A percentile compares a stretch with the other conserved stretches of the same genome.
phyloP scores from a whole-genome alignment of 208 protist genomes.

The Acanthamoeba culbertsoni region DNA sequence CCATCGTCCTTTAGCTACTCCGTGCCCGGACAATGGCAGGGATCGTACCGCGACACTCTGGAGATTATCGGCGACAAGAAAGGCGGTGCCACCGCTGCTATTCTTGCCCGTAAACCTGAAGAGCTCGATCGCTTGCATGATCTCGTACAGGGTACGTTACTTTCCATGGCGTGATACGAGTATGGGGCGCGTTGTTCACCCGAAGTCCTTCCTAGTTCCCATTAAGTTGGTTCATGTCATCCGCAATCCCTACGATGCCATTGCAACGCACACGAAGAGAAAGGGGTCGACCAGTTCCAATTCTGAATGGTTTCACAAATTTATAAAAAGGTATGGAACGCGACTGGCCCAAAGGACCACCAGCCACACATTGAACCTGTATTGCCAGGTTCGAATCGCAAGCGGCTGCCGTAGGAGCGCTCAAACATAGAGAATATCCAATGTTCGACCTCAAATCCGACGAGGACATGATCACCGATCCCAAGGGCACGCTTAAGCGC shows the following conservation, averaged over 20 bases:
- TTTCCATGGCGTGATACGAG: background rate
- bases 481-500: background rate
- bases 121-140: background rate
- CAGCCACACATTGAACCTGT: background rate
- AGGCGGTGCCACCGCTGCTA: background rate
- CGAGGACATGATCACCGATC: background rate
- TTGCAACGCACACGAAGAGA: background rate
- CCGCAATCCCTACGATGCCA: background rate
- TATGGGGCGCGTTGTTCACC: background rate
- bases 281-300: background rate
- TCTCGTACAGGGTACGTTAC: background rate
- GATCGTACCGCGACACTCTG: background rate
- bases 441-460: background rate
- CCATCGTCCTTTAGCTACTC: background rate
- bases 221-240: background rate
- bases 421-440: background rate
- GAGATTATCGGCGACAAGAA: constrained; percentile 23
- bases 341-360: background rate
- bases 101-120: background rate
- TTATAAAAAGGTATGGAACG: background rate
- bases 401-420: background rate
- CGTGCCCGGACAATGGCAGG: background rate
- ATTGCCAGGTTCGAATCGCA: background rate
- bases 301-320: background rate
- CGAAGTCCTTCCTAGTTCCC: background rate